A percentile compares a stretch with the other conserved stretches of the same genome.
These are phyloP conservation scores for Lachnellula subtilissima DNA, from an alignment of 2,329 filamentous ascomycete species.

Conservation along the genomic window DNA sequence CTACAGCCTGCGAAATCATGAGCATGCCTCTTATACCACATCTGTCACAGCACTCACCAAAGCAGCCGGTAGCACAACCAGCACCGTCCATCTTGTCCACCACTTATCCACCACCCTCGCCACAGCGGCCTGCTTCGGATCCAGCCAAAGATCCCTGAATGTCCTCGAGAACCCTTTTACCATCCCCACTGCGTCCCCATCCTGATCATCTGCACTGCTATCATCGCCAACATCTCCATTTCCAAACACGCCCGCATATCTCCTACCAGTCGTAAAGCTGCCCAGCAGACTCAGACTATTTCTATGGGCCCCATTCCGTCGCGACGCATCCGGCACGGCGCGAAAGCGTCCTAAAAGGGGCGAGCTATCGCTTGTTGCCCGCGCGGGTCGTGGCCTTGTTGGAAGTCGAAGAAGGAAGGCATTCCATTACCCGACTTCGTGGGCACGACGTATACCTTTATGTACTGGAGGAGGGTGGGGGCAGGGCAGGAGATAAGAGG, in stretches of 20 bases:
- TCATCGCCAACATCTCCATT: slow-evolving; percentile 33
- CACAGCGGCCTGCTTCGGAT: slow-evolving; percentile 54
- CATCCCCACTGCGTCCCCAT: slow-evolving; percentile 21
- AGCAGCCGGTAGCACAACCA: slow-evolving; percentile 56
- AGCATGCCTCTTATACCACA: slow-evolving; percentile 4
- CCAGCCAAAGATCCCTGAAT: slow-evolving; percentile 53
- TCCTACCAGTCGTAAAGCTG: slow-evolving; percentile 7
- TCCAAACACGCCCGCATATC: slow-evolving; percentile 50
- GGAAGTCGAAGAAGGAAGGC: slow-evolving; percentile 64
- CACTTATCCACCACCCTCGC: slow-evolving; percentile 55
- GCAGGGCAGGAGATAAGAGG: neutral
- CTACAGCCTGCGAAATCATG: slow-evolving; percentile 44
- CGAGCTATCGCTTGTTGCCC: slow-evolving; percentile 46
- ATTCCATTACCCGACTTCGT: slow-evolving; percentile 35
- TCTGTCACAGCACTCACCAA: slow-evolving; percentile 45
- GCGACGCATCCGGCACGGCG: slow-evolving; percentile 48
- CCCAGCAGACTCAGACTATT: slow-evolving; percentile 19
- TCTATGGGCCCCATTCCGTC: slow-evolving; percentile 20
- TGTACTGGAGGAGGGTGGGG: neutral
- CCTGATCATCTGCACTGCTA: slow-evolving; percentile 28
- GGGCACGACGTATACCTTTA: neutral
- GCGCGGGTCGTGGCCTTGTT: slow-evolving; percentile 57
- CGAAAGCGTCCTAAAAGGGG: slow-evolving; percentile 62
- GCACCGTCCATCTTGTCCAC: slow-evolving; percentile 57
- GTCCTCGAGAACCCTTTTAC: slow-evolving; percentile 27